A percentile compares a stretch with the other conserved stretches of the same genome.
Evolutionary conservation across 176 grass and related monocot genomes (phyloP).

Genomic region (Ensete ventricosum): DNA sequence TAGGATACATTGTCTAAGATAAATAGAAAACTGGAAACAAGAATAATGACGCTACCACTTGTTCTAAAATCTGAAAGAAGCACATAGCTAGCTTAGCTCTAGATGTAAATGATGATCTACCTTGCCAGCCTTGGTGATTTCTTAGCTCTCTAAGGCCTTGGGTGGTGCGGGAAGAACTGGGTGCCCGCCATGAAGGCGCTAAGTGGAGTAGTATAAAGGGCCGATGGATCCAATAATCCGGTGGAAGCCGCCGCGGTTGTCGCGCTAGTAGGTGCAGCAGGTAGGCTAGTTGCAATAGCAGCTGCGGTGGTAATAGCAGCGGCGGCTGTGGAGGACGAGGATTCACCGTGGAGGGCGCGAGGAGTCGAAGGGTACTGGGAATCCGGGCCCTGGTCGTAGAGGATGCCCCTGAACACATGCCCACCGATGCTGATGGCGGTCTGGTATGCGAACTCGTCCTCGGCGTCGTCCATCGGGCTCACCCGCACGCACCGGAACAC

Average conservation of each 20-base stretch:
- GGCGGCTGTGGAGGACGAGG: conserved; percentile 40
- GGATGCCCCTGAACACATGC: conserved; percentile 88
- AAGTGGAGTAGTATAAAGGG: conserved; percentile 82
- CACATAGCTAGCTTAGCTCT: too few relatives aligned
- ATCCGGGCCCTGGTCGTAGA: conserved; percentile 76
- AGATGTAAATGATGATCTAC: too few relatives aligned
- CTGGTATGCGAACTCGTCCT: conserved; percentile 91
- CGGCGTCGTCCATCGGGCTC: conserved; percentile 73
- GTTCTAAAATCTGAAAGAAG: too few relatives aligned
- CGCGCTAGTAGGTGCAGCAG: conserved; percentile 8
- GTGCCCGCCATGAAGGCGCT: conserved; percentile 84
- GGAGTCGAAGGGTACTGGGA: conserved; percentile 15
- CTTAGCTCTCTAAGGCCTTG: conserved; percentile 43
- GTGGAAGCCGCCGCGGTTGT: neutral
- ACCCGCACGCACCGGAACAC: conserved; percentile 92
- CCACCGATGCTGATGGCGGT: conserved; percentile 87
- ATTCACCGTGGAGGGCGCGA: conserved; percentile 16
- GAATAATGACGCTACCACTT: neutral
- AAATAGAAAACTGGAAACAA: neutral
- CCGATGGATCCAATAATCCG: conserved; percentile 49
- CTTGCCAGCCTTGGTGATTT: too few relatives aligned
- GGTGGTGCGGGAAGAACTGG: conserved; percentile 98
- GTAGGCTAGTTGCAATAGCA: conserved; percentile 1
- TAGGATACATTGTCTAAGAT: neutral
- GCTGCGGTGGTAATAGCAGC: neutral